These are phyloP conservation scores for Thelephora terrestris DNA, from an alignment of 1,284 basidiomycete species.

Conservation along the genomic window DNA sequence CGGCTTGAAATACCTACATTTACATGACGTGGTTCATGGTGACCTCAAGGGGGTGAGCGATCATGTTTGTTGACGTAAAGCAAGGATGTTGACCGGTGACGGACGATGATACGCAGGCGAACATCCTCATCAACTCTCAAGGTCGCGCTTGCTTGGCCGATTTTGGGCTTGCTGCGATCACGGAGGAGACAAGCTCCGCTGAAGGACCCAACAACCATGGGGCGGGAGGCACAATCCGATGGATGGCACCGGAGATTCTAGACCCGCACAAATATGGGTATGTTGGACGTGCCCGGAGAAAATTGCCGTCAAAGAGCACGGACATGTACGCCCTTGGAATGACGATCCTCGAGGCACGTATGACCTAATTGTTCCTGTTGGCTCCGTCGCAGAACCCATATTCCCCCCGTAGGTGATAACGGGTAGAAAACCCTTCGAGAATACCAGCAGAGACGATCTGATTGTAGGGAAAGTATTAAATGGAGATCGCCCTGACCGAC, in stretches of 20 bases:
- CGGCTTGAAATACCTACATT: background rate
- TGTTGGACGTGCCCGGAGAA: no score
- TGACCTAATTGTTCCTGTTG: background rate
- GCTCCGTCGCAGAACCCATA: no score
- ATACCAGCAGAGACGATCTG: background rate
- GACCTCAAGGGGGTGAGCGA: background rate
- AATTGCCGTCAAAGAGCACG: background rate
- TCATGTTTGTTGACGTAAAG: no score
- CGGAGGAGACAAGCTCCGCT: background rate
- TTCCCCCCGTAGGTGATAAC: background rate
- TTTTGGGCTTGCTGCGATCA: background rate
- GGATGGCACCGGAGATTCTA: background rate
- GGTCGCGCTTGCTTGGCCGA: background rate
- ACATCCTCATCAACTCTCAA: background rate
- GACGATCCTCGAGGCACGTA: background rate
- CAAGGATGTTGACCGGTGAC: background rate
- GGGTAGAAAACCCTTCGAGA: background rate
- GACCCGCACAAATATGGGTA: background rate
- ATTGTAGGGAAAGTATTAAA: no score
- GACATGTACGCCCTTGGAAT: background rate
- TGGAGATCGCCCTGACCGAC: no score
- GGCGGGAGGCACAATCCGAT: background rate
- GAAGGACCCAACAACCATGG: background rate
- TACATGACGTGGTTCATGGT: background rate
- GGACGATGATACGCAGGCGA: background rate